Percentiles rank a stretch among this genome's conserved stretches.
Evolutionary conservation across 2,329 filamentous ascomycete genomes (phyloP).

Genomic region (Colletotrichum liaoningense): DNA sequence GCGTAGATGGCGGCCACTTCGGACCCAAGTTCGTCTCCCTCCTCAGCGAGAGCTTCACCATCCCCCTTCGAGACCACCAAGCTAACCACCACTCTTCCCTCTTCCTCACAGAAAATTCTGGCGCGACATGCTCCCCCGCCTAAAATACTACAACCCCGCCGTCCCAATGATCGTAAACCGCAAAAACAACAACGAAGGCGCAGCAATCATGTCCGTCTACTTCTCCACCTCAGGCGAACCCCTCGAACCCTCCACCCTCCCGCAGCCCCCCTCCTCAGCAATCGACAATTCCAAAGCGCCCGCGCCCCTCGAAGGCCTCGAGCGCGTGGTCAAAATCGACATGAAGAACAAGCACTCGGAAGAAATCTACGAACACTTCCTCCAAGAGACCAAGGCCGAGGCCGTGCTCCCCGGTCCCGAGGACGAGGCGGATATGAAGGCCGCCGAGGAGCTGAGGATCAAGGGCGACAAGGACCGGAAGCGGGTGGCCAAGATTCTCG

Average conservation of each 20-base stretch:
- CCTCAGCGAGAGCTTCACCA: slow-evolving; percentile 35
- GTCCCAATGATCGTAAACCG: slow-evolving; percentile 86
- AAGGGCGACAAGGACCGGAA: slow-evolving; percentile 66
- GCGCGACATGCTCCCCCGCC: slow-evolving; percentile 80
- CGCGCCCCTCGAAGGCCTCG: slow-evolving; percentile 55
- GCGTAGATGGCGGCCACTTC: slow-evolving; percentile 74
- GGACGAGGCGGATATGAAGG: slow-evolving; percentile 68
- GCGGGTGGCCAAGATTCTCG: slow-evolving; percentile 62
- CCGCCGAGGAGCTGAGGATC: slow-evolving; percentile 65
- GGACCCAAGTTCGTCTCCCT: slow-evolving; percentile 72
- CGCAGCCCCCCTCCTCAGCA: slow-evolving; percentile 60
- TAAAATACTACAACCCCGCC: slow-evolving; percentile 95
- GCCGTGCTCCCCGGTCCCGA: slow-evolving; percentile 67
- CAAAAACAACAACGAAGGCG: slow-evolving; percentile 64
- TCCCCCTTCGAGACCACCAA: slow-evolving; percentile 40
- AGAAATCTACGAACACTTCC: slow-evolving; percentile 72
- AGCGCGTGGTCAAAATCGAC: slow-evolving; percentile 66
- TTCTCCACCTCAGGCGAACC: slow-evolving; percentile 55
- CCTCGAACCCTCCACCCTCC: slow-evolving; percentile 43
- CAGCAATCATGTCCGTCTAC: slow-evolving; percentile 75
- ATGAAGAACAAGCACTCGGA: slow-evolving; percentile 72
- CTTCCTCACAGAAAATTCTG: slow-evolving; percentile 80
- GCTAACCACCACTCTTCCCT: slow-evolving; percentile 35
- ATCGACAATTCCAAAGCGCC: slow-evolving; percentile 61
- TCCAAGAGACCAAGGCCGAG: slow-evolving; percentile 71